Evolutionary conservation across 352 stramenopile species (phyloP).

Genomic region (Globisporangium splendens): DNA sequence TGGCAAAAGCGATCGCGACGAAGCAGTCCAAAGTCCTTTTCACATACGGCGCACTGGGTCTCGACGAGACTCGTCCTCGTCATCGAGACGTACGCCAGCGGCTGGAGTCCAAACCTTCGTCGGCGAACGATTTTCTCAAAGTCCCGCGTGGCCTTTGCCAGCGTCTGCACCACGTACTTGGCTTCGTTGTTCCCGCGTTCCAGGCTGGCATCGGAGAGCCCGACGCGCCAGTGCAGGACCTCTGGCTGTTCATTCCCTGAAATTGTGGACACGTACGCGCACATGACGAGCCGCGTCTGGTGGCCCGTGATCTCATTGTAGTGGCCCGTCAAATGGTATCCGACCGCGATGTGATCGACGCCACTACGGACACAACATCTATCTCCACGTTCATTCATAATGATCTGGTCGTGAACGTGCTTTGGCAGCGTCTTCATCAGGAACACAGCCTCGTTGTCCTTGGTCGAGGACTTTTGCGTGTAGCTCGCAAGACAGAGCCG

Average conservation of each 20-base stretch:
- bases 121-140: conserved; percentile 58
- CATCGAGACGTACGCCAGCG: conserved; percentile 39
- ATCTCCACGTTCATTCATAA: conserved; percentile 2
- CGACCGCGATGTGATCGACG: conserved; percentile 58
- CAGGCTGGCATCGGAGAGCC: not conserved
- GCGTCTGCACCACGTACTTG: conserved; percentile 46
- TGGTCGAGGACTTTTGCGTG: conserved; percentile 31
- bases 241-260: conserved; percentile 8
- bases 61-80: conserved; percentile 21
- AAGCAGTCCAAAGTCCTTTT: conserved; percentile 47
- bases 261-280: conserved; percentile 35
- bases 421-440: conserved; percentile 61
- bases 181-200: conserved; percentile 26
- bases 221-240: conserved; percentile 15
- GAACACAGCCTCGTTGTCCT: conserved; percentile 50
- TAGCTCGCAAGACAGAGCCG: conserved; percentile 61
- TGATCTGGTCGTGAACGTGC: conserved; percentile 37
- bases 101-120: conserved; percentile 49
- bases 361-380: conserved; percentile 24
- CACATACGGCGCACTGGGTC: conserved; percentile 42
- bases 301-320: conserved; percentile 47
- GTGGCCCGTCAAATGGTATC: conserved; percentile 51
- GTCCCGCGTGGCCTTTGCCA: conserved; percentile 42
- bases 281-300: conserved; percentile 56
- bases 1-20: conserved; percentile 59